Percentiles rank a stretch among this genome's conserved stretches.
phyloP scores from a whole-genome alignment of 2,329 filamentous ascomycete species.

The Calonectria honghensis region DNA sequence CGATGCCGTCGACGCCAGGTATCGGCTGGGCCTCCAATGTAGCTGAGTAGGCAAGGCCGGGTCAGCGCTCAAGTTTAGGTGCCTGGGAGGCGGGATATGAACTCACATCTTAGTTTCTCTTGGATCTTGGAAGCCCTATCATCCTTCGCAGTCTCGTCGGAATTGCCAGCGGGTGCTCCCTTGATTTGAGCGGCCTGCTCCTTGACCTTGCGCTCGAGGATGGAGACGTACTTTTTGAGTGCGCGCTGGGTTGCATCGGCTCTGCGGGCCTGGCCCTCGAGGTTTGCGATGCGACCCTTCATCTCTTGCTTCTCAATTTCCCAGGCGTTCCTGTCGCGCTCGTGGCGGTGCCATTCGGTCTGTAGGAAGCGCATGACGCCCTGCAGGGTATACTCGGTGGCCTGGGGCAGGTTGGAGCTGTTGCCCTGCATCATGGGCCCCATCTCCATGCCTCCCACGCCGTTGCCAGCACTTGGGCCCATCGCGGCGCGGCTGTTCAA shows the following conservation, averaged over 20 bases:
- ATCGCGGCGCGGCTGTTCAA: conserved; percentile 62
- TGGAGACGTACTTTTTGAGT: conserved; percentile 90
- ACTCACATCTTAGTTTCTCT: conserved; percentile 73
- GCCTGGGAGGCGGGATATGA: conserved; percentile 36
- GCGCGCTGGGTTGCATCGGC: conserved; percentile 92
- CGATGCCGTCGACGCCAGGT: conserved; percentile 68
- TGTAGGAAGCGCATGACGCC: conserved; percentile 99
- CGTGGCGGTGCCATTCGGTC: conserved; percentile 99
- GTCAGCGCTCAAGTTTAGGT: conserved; percentile 39
- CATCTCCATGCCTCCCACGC: conserved; percentile 68
- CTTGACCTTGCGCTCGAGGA: conserved; percentile 91
- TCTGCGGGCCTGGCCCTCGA: conserved; percentile 92
- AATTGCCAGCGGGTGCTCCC: conserved; percentile 61
- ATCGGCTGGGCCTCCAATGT: conserved; percentile 65
- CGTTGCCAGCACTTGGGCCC: conserved; percentile 67
- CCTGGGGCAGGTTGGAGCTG: conserved; percentile 71
- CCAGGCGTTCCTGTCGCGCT: conserved; percentile 98
- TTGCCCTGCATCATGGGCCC: conserved; percentile 67
- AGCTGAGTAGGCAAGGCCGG: conserved; percentile 56
- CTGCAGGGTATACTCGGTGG: conserved; percentile 78
- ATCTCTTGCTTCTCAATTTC: conserved; percentile 99
- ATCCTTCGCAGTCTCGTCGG: conserved; percentile 67
- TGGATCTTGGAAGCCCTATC: conserved; percentile 73
- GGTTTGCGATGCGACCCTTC: conserved; percentile 95
- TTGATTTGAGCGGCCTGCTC: conserved; percentile 85